Evolutionary conservation across 805 yeast species (phyloP).

Genomic region (Saccharomycopsis schoenii): DNA sequence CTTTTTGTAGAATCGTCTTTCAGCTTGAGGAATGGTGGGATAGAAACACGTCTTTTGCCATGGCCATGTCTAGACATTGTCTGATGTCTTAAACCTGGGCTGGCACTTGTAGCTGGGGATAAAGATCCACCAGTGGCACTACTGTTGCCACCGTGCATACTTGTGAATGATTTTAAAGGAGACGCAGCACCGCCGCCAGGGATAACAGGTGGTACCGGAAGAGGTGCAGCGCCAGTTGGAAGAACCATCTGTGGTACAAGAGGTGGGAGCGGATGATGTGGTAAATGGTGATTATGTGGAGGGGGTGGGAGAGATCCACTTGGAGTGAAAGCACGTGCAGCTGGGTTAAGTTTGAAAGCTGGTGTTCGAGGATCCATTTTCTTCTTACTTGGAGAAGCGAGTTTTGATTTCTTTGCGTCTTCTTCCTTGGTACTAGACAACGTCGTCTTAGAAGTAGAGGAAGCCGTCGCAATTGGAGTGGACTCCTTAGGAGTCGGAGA

Average conservation of each 20-base stretch:
- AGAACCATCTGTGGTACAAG: neutral
- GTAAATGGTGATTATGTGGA: conserved; percentile 2
- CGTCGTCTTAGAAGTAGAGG: conserved; percentile 3
- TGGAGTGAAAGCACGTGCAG: conserved; percentile 59
- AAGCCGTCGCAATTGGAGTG: neutral
- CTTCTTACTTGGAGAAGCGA: conserved; percentile 26
- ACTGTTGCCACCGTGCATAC: conserved; percentile 7
- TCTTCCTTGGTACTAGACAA: conserved; percentile 13
- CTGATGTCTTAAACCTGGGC: neutral
- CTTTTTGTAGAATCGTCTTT: conserved; percentile 16
- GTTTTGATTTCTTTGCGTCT: neutral
- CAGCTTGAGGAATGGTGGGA: neutral
- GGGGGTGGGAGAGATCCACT: conserved; percentile 19
- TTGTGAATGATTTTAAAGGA: conserved; percentile 8
- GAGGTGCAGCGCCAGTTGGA: neutral
- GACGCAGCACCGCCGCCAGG: conserved; percentile 1
- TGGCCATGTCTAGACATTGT: neutral
- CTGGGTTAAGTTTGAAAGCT: conserved; percentile 60
- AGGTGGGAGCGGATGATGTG: neutral
- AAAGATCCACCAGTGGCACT: neutral
- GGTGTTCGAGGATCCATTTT: conserved; percentile 49
- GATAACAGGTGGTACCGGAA: neutral
- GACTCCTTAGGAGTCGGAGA: conserved; percentile 3
- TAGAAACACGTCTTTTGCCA: neutral
- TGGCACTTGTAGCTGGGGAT: neutral